Evolutionary conservation across 2,329 filamentous ascomycete genomes (phyloP).

Genomic region (Xylaria sp.): DNA sequence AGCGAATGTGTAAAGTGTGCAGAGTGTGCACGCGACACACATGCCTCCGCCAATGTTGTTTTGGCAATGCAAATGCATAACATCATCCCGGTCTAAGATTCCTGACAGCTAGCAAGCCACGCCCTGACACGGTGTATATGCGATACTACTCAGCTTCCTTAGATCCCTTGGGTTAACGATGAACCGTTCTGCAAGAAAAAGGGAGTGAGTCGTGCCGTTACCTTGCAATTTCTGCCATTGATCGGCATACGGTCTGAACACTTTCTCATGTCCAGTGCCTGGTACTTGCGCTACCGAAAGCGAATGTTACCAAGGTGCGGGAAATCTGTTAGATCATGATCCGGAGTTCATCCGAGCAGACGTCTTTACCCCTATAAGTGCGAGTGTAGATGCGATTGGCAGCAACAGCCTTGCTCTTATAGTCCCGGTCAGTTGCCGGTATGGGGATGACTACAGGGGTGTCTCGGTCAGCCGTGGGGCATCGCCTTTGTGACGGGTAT

Average conservation of each 20-base stretch:
- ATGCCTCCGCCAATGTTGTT: slow-evolving; percentile 1
- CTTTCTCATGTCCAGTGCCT: not conserved
- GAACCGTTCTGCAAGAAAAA: slow-evolving; percentile 10
- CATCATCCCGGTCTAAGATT: not conserved
- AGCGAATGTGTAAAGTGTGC: too few relatives aligned
- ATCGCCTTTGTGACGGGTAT: slow-evolving; percentile 19
- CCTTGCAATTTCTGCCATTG: not conserved
- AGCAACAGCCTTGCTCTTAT: not conserved
- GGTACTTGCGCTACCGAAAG: not conserved
- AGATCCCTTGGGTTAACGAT: not conserved
- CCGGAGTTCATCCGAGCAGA: not conserved
- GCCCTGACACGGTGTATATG: slow-evolving; percentile 6
- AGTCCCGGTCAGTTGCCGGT: not conserved
- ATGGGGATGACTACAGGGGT: slow-evolving; percentile 9
- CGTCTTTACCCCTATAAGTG: not conserved
- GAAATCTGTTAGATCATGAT: not conserved
- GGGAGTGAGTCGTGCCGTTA: slow-evolving; percentile 1
- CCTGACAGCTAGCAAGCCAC: slow-evolving; percentile 11
- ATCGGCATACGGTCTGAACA: not conserved
- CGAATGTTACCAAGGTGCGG: not conserved
- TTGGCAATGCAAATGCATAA: slow-evolving; percentile 14
- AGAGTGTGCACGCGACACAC: slow-evolving; percentile 15
- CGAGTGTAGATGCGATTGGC: not conserved
- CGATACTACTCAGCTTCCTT: slow-evolving; percentile 15
- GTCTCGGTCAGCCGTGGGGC: slow-evolving; percentile 18